A percentile compares a stretch with the other conserved stretches of the same genome.
These are phyloP conservation scores for Carnegiea gigantea DNA, from an alignment of 179 eudicot genomes.

Conservation along the genomic window DNA sequence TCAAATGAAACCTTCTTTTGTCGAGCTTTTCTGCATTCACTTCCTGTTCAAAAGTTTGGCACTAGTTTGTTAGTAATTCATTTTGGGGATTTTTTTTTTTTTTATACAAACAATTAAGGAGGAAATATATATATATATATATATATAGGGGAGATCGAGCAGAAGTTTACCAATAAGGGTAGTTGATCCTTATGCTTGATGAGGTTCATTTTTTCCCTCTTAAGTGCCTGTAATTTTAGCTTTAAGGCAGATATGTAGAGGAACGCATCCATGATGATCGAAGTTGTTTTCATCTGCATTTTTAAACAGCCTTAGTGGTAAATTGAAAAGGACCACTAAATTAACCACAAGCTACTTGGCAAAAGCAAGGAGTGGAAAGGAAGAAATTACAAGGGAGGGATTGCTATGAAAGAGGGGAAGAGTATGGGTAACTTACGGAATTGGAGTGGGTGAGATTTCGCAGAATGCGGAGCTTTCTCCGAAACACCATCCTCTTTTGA, in stretches of 20 bases:
- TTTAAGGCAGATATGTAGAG: conserved; percentile 44
- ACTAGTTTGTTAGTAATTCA: neutral
- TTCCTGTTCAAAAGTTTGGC: conserved; percentile 24
- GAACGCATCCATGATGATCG: conserved; percentile 55
- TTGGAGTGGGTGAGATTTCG: conserved; percentile 45
- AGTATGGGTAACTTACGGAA: conserved; percentile 36
- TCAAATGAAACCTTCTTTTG: conserved; percentile 26
- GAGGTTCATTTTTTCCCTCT: conserved; percentile 35
- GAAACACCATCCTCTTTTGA: conserved; percentile 40
- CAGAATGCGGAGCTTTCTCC: conserved; percentile 43
- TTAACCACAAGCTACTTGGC: too few relatives aligned
- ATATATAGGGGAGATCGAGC: neutral
- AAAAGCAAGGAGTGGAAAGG: too few relatives aligned
- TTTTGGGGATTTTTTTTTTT: neutral
- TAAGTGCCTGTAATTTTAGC: conserved; percentile 48
- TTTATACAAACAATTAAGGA: conserved; percentile 8
- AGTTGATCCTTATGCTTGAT: conserved; percentile 28
- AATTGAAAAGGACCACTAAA: neutral
- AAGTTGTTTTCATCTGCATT: conserved; percentile 44
- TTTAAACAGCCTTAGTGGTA: neutral
- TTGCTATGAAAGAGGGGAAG: neutral
- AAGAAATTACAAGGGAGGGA: too few relatives aligned
- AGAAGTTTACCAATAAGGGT: conserved; percentile 27
- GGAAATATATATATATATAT: too few relatives aligned
- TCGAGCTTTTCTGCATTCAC: conserved; percentile 54